A percentile compares a stretch with the other conserved stretches of the same genome.
phyloP scores from a whole-genome alignment of 2,329 filamentous ascomycete species.

The Rutstroemia sp. region DNA sequence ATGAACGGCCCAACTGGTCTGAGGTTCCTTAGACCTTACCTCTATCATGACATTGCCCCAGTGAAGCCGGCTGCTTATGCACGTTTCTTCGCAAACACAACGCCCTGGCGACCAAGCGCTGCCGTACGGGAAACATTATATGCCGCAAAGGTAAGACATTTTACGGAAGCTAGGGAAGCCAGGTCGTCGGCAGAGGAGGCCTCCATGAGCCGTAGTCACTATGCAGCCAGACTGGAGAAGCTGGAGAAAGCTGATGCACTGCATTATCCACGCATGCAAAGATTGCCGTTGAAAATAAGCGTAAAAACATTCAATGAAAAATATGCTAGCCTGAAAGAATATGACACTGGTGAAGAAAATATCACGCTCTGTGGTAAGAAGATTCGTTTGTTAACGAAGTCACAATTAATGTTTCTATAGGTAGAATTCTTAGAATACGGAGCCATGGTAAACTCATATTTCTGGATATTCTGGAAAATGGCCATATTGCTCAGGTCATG shows the following conservation, averaged over 20 bases:
- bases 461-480: constrained; percentile 70
- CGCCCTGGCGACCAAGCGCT: neutral
- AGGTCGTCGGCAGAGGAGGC: neutral
- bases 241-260: constrained; percentile 42
- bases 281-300: neutral
- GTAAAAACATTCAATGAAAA: neutral
- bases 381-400: neutral
- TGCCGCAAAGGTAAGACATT: neutral
- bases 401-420: constrained; percentile 28
- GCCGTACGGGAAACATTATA: neutral
- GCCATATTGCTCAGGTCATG: constrained; percentile 55
- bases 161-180: neutral
- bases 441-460: constrained; percentile 67
- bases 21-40: constrained; percentile 49
- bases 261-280: constrained; percentile 41
- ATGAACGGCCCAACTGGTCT: constrained; percentile 41
- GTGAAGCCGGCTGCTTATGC: constrained; percentile 34
- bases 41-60: constrained; percentile 32
- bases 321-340: neutral
- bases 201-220: neutral
- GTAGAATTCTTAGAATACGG: constrained; percentile 68
- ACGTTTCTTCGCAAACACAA: constrained; percentile 37
- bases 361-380: constrained; percentile 17
- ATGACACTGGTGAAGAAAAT: neutral
- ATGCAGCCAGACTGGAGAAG: constrained; percentile 35